Evolutionary conservation across 1,139 yeast species (phyloP).

Genomic region (Taphrina populina): DNA sequence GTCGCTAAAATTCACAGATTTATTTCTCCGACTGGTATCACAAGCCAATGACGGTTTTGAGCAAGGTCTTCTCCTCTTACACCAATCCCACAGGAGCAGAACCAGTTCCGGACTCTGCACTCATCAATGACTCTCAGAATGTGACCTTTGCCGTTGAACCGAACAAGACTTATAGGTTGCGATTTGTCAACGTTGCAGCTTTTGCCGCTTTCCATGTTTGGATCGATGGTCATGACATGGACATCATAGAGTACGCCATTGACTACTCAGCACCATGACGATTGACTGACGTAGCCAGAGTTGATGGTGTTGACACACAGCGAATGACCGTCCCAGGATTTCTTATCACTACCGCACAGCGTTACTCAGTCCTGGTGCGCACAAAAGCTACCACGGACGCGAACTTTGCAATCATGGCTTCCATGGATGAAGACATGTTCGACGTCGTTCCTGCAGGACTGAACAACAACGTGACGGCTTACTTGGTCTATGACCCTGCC

Average conservation of each 20-base stretch:
- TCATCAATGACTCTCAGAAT: constrained; percentile 73
- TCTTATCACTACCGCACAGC: constrained; percentile 67
- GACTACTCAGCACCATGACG: constrained; percentile 49
- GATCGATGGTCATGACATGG: constrained; percentile 79
- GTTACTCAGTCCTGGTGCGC: constrained; percentile 68
- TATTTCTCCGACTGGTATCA: constrained; percentile 77
- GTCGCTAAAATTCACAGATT: background rate
- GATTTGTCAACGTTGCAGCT: constrained; percentile 79
- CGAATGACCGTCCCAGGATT: constrained; percentile 24
- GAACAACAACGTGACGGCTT: constrained; percentile 67
- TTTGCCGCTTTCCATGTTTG: constrained; percentile 81
- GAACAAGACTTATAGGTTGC: constrained; percentile 71
- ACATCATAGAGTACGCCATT: constrained; percentile 61
- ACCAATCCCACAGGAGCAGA: constrained; percentile 96
- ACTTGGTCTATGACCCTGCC: constrained; percentile 57
- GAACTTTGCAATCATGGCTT: constrained; percentile 76
- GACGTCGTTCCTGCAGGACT: constrained; percentile 67
- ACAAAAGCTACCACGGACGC: constrained; percentile 61
- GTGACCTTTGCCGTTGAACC: constrained; percentile 69
- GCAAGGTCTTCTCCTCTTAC: constrained; percentile 55
- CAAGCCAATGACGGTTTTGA: constrained; percentile 53
- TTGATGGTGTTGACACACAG: constrained; percentile 35
- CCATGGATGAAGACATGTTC: constrained; percentile 74
- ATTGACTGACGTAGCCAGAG: constrained; percentile 47
- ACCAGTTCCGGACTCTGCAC: constrained; percentile 63